Conservation (phyloP, 2,329 filamentous ascomycete genomes). For the Fusarium tanahbumbuense region DNA sequence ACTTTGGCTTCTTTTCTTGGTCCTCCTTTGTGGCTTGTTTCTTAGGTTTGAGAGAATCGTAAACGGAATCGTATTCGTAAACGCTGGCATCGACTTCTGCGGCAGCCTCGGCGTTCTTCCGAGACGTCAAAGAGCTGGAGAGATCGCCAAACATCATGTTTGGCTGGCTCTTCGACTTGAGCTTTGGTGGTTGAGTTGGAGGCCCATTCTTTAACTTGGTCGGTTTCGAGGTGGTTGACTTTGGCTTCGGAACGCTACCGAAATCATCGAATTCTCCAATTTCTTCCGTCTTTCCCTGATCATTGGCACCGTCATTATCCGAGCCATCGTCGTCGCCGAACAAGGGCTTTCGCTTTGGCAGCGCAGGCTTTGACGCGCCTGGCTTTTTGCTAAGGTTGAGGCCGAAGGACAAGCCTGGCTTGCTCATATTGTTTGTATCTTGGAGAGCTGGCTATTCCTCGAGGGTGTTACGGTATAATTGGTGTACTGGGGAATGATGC, state of each 20-base stretch:
- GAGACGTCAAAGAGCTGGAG: constrained; percentile 71
- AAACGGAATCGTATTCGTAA: constrained; percentile 87
- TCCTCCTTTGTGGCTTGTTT: constrained; percentile 67
- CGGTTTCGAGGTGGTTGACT: constrained; percentile 46
- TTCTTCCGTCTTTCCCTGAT: constrained; percentile 60
- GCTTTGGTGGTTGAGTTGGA: constrained; percentile 56
- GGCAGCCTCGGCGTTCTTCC: constrained; percentile 73
- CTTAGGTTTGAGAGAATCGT: constrained; percentile 78
- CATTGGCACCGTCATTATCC: constrained; percentile 60
- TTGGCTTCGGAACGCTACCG: constrained; percentile 40
- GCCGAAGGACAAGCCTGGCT: constrained; percentile 63
- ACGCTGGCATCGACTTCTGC: constrained; percentile 76
- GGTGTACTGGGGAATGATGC: neutral
- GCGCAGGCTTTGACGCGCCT: constrained; percentile 60
- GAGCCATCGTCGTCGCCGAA: constrained; percentile 67
- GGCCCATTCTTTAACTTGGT: constrained; percentile 50
- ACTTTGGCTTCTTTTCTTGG: constrained; percentile 75
- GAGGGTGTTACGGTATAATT: neutral
- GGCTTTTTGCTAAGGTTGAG: constrained; percentile 71
- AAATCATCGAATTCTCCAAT: constrained; percentile 74
- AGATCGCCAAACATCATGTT: constrained; percentile 71
- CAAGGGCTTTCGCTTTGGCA: constrained; percentile 64
- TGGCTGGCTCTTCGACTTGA: constrained; percentile 57
- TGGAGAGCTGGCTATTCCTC: neutral
- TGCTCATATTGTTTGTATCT: constrained; percentile 55